Percentiles rank a stretch among this genome's conserved stretches.
These are phyloP conservation scores for Pseudozyma tsukubaensis DNA, from an alignment of 1,284 basidiomycete species.

Conservation along the genomic window DNA sequence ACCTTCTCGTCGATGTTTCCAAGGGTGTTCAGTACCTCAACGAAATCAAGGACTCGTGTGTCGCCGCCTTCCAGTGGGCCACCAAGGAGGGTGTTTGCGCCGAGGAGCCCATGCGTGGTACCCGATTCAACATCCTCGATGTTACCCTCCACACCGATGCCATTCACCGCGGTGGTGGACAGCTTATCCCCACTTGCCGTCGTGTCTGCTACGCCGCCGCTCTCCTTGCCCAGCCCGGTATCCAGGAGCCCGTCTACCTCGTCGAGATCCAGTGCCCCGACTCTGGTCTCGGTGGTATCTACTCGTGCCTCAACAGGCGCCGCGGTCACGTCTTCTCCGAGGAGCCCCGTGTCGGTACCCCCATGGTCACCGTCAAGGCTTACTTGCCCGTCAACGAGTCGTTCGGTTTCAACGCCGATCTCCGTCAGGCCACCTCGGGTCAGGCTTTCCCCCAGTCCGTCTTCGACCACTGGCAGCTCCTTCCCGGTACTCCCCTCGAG, in stretches of 20 bases:
- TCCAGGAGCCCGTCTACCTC: constrained; percentile 97
- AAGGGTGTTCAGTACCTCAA: constrained; percentile 84
- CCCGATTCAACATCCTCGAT: constrained; percentile 95
- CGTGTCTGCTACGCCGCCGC: constrained; percentile 97
- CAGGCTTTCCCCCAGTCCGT: constrained; percentile 98
- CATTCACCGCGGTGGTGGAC: constrained; percentile 99
- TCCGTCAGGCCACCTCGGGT: constrained; percentile 90
- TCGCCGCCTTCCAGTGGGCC: constrained; percentile 99
- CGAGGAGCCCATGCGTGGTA: constrained; percentile 99
- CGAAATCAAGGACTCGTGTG: constrained; percentile 99
- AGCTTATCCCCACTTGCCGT: constrained; percentile 94
- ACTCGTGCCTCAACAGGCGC: constrained; percentile 91
- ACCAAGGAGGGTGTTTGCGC: constrained; percentile 85
- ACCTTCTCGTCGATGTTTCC: constrained; percentile 96
- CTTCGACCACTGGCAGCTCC: constrained; percentile 77
- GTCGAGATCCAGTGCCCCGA: constrained; percentile 99
- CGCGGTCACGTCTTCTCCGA: constrained; percentile 98
- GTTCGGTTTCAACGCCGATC: constrained; percentile 98
- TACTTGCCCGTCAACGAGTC: constrained; percentile 97
- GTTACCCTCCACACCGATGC: constrained; percentile 98
- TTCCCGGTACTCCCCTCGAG: constrained; percentile 77
- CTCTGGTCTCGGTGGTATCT: constrained; percentile 97
- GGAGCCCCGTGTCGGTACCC: constrained; percentile 96
- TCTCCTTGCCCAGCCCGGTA: constrained; percentile 86
- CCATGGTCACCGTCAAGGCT: constrained; percentile 99